Evolutionary conservation across 2,329 filamentous ascomycete genomes (phyloP), one percentile per base, ranked within the genome.

Genomic region (Ophiostoma quercus): DNA sequence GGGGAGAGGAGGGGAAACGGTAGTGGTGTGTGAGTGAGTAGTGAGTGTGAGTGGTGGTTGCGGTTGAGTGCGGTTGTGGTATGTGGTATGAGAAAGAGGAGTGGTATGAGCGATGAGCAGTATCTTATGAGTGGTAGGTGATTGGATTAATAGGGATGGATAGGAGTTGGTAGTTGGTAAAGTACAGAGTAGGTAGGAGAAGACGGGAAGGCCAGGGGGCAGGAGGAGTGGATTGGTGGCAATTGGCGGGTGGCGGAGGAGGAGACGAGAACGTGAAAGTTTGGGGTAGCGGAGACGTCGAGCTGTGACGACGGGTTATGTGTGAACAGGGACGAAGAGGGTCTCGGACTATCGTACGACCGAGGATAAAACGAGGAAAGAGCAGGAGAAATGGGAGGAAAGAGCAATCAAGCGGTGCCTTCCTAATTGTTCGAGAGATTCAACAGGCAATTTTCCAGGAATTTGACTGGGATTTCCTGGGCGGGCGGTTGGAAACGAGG

Each of bases 291-390:
- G 66, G 67, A 69, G 67, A 67, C 51, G 51, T 57, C 51, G 51
- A 57, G 51, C 51, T 57, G 51, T 22, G 22, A 25, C 51, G n/a
- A 57, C 51, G n/a, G 11, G 51, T 25, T 25, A 25, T 57, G 51
- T 22, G 51, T 57, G 29, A 2, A 39, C 12, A 37, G 8, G 39
- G 32, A 41, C n/a, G 43, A 60, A 25, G 51, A 29, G 65, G 66
- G 68, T 68, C 57, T 70, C 70, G 71, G 68, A 66, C 68, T 70
- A 71, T 73, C 57, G 65, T 69, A 69, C 54, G 68, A 51, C 72
- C 69, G 71, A 72, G 69, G 68, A 69, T 67, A 62, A 34, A 66
- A 22, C 3, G 29, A 34, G 60, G 60, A 29, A 63, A 37, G 29
- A 14, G 29, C 6, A n/a, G 57, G 34, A 67, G 41, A 41, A 25